A percentile compares a stretch with the other conserved stretches of the same genome.
phyloP scores from a whole-genome alignment of 768 basidiomycete species.

The Suillus clintonianus region DNA sequence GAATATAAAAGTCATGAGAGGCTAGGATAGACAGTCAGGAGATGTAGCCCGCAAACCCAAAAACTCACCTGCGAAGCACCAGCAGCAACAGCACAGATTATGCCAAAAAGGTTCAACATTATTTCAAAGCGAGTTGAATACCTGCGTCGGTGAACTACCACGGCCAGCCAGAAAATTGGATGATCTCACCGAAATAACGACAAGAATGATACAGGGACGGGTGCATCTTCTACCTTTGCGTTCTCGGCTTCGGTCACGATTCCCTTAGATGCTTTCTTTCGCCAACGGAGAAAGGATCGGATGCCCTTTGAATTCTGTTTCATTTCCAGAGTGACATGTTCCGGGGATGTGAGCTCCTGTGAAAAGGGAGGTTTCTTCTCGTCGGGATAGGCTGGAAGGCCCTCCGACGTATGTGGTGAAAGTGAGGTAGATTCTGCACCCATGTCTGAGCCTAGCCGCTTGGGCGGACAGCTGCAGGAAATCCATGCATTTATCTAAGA shows the following conservation, averaged over 20 bases:
- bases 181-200: conserved; percentile 49
- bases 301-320: conserved; percentile 13
- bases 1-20: conserved; percentile 49
- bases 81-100: conserved; percentile 69
- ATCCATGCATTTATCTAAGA: neutral
- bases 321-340: neutral
- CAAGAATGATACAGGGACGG: conserved; percentile 41
- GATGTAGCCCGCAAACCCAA: neutral
- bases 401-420: conserved; percentile 40
- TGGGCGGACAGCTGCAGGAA: neutral
- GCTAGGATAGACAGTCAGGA: conserved; percentile 16
- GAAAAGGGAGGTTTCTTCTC: conserved; percentile 42
- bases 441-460: neutral
- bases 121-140: conserved; percentile 77
- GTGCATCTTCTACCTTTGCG: conserved; percentile 28
- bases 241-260: neutral
- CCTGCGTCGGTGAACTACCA: conserved; percentile 38
- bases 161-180: neutral
- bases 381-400: conserved; percentile 43
- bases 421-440: neutral
- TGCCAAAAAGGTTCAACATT: conserved; percentile 64
- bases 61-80: conserved; percentile 75
- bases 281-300: conserved; percentile 43
- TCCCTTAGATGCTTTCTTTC: conserved; percentile 30
- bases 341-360: neutral